These are phyloP conservation scores for Solanum bulbocastanum DNA, from an alignment of 257 asterid genomes.

Conservation along the genomic window DNA sequence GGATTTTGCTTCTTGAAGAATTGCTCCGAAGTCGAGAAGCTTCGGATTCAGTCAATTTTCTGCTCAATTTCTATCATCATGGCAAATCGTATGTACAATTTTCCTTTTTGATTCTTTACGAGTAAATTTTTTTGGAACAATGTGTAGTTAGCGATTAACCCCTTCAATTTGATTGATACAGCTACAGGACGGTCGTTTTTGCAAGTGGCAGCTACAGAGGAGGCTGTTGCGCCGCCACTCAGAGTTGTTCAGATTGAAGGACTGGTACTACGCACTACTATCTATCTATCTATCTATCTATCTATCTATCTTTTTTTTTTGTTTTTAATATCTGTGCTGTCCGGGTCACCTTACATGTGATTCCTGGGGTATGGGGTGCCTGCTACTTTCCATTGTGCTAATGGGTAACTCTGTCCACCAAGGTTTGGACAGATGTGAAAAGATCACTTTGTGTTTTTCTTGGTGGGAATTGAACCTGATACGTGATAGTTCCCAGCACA, in stretches of 20 bases:
- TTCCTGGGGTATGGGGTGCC: background rate
- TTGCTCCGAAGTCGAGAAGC: background rate
- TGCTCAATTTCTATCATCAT: background rate
- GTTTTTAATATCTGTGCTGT: background rate
- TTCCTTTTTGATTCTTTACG: background rate
- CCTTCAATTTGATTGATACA: constrained; percentile 6
- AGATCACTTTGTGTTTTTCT: background rate
- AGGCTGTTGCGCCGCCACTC: constrained; percentile 62
- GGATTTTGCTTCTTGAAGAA: background rate
- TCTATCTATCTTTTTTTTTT: background rate
- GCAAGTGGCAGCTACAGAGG: constrained; percentile 89
- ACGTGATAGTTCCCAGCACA: background rate
- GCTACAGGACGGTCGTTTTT: constrained; percentile 65
- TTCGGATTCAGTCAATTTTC: background rate
- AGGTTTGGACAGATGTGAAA: background rate
- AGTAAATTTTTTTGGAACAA: background rate
- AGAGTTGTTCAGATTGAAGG: constrained; percentile 98
- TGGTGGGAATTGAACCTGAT: background rate
- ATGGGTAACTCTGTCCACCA: background rate
- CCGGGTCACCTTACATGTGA: background rate
- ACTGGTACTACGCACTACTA: constrained; percentile 36
- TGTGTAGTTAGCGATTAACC: background rate
- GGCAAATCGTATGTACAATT: constrained; percentile 17
- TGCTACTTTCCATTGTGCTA: background rate
- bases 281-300: no score